A percentile compares a stretch with the other conserved stretches of the same genome.
Evolutionary conservation across 2,329 filamentous ascomycete genomes (phyloP).

Genomic region (Colletotrichum chrysophilum): DNA sequence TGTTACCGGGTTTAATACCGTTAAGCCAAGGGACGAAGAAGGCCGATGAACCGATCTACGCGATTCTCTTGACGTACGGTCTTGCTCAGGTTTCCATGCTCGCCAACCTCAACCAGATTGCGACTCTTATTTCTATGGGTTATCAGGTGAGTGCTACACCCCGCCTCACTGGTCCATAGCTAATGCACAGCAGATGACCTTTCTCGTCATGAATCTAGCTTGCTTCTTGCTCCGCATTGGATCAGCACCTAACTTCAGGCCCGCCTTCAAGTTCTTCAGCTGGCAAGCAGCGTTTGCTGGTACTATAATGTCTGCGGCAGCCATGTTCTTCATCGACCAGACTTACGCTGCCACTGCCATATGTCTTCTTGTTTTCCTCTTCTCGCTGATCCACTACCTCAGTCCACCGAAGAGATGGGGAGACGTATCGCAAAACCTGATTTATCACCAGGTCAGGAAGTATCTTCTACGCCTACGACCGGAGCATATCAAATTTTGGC

Average conservation of each 20-base stretch:
- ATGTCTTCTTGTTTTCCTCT: constrained; percentile 75
- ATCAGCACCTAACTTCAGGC: constrained; percentile 87
- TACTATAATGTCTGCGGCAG: constrained; percentile 75
- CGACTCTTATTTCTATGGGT: constrained; percentile 88
- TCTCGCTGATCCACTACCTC: constrained; percentile 84
- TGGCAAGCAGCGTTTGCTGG: constrained; percentile 82
- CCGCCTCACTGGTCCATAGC: not conserved
- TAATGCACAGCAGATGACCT: constrained; percentile 72
- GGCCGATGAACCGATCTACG: constrained; percentile 76
- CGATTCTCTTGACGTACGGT: constrained; percentile 76
- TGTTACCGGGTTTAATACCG: constrained; percentile 76
- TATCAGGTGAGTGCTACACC: constrained; percentile 65
- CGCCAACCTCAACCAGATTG: constrained; percentile 85
- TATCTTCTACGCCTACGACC: constrained; percentile 83
- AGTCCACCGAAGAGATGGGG: constrained; percentile 89
- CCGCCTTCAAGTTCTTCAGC: constrained; percentile 88
- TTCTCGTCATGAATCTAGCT: constrained; percentile 85
- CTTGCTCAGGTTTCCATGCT: constrained; percentile 82
- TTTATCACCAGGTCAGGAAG: constrained; percentile 86
- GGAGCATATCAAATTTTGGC: constrained; percentile 94
- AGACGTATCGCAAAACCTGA: constrained; percentile 87
- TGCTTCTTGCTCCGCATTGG: constrained; percentile 88
- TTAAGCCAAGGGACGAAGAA: constrained; percentile 77
- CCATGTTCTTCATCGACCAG: constrained; percentile 91
- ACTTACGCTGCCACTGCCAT: constrained; percentile 80